Evolutionary conservation across 495 filamentous ascomycete species (phyloP), one percentile per base, ranked within the genome.

Genomic region (Penicillium malachiteum): DNA sequence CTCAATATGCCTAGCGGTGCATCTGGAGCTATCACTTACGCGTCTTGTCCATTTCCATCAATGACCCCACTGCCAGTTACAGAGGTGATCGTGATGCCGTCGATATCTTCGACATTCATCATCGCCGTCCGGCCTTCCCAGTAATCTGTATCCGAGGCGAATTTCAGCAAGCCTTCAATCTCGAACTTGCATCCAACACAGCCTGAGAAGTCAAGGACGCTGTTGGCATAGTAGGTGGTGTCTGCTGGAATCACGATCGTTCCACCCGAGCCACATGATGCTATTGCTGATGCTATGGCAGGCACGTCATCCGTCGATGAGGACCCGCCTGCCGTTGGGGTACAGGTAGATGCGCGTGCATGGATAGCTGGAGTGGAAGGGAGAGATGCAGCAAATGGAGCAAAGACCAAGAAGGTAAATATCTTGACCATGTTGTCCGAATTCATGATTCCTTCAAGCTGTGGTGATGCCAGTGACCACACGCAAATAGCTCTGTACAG

Each of bases 11-110:
- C 31, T 14, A 18, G 2, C 17, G 31, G 32, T 39, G 16, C 3
- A 40, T 14, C 18, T 50, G 43, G 21, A 26, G 43, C 6, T 41
- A 7, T 32, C 58, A 44, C 34, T 37, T 62, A 70, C 50, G 72
- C 64, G 26, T 70, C 59, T 53, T 79, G 76, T 6, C 76, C 76
- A 60, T 78, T 77, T 1, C 76, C 76, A 57, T 79, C 74, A 46
- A 79, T 71, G 0, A 78, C 60, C 9, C 76, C 76, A 0, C 40
- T 50, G 3, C 76, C 76, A 0, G 75, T 73, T 5, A 72, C 7
- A 9, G 74, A 77, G 3, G 64, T 63, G 9, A 77, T 62, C 40
- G 59, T 75, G 17, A 73, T 63, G 0, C 68, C 71, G 5, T 55
- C 57, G 30, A 76, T 73, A 7, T 56, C 43, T 16, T 65, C 64